A percentile compares a stretch with the other conserved stretches of the same genome.
Conservation (phyloP, 176 grass and related monocot genomes). For the Triticum urartu region DNA sequence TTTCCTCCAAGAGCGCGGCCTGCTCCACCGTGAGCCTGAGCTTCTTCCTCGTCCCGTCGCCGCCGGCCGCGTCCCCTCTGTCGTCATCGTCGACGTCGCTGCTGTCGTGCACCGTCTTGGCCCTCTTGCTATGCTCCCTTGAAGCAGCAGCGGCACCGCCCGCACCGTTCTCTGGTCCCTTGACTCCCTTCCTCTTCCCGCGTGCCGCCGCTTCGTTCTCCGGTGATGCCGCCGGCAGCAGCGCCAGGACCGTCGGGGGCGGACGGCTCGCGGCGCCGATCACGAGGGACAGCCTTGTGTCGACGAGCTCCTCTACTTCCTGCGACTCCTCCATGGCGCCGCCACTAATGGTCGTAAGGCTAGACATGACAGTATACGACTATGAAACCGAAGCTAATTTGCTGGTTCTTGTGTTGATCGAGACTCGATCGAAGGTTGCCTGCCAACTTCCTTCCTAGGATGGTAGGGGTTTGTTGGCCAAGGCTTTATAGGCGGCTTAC, state of each 20-base stretch:
- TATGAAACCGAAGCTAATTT: background rate
- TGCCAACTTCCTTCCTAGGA: background rate
- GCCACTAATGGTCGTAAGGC: constrained; percentile 30
- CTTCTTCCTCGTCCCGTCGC: constrained; percentile 45
- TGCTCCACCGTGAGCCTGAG: constrained; percentile 46
- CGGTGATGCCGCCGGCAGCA: background rate
- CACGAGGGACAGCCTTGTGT: constrained; percentile 33
- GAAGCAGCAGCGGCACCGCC: too few relatives aligned
- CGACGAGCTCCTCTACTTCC: constrained; percentile 11
- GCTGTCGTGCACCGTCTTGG: background rate
- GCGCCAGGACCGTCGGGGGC: background rate
- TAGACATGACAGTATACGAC: constrained; percentile 32
- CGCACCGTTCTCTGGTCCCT: background rate
- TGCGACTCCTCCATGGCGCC: constrained; percentile 3
- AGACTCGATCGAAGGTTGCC: background rate
- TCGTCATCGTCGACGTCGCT: background rate
- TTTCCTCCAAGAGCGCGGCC: constrained; percentile 40
- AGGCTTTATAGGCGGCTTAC: constrained; percentile 20
- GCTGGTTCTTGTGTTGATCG: background rate
- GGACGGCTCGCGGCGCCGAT: background rate
- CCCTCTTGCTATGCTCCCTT: background rate
- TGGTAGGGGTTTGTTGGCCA: background rate
- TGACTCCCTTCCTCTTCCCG: background rate
- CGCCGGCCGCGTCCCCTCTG: background rate
- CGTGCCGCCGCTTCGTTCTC: background rate